Evolutionary conservation across 768 basidiomycete genomes (phyloP).

Genomic region (Termitomyces sp.): DNA sequence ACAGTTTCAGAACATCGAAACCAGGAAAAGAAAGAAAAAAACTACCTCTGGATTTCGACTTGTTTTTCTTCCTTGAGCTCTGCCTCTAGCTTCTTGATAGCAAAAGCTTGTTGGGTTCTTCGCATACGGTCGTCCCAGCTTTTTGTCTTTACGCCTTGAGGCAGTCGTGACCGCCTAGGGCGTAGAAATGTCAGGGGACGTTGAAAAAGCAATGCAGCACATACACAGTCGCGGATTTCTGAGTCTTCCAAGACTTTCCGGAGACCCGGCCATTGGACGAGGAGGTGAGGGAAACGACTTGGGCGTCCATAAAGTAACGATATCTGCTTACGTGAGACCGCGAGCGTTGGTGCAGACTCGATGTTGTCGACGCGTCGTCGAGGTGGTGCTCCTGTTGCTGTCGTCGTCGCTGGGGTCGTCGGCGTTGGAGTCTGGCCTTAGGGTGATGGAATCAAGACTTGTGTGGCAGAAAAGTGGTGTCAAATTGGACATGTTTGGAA

Average conservation of each 20-base stretch:
- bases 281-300: constrained; percentile 41
- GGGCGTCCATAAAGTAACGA: constrained; percentile 9
- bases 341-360: background rate
- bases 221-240: constrained; percentile 52
- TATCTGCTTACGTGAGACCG: constrained; percentile 8
- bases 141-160: constrained; percentile 62
- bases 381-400: background rate
- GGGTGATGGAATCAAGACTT: constrained; percentile 8
- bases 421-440: background rate
- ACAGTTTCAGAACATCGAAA: constrained; percentile 1
- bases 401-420: background rate
- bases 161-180: constrained; percentile 66
- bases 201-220: constrained; percentile 16
- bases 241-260: constrained; percentile 66
- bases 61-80: constrained; percentile 79
- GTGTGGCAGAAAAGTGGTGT: background rate
- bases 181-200: constrained; percentile 14
- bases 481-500: constrained; percentile 12
- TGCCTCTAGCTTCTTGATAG: constrained; percentile 69
- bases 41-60: constrained; percentile 61
- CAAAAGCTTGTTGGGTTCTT: constrained; percentile 60
- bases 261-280: constrained; percentile 67
- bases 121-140: constrained; percentile 70
- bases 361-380: background rate
- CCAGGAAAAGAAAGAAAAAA: background rate